These are phyloP conservation scores for Pistacia vera DNA, from an alignment of 345 rosid species.

Conservation along the genomic window DNA sequence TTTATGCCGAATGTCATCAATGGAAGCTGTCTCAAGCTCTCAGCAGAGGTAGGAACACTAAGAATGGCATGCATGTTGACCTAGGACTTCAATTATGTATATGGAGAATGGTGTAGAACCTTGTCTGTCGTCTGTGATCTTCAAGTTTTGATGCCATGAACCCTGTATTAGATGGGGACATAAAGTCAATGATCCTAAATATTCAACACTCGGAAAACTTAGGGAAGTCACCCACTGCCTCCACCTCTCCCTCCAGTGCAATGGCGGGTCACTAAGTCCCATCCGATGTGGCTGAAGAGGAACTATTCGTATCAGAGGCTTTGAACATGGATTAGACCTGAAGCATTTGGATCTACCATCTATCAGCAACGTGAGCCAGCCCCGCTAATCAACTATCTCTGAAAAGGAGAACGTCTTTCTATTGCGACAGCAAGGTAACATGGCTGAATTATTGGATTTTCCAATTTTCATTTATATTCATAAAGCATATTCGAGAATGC, in stretches of 20 bases:
- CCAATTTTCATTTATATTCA: background rate
- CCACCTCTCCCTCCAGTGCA: constrained; percentile 84
- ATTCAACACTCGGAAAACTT: constrained; percentile 31
- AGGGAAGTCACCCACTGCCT: constrained; percentile 48
- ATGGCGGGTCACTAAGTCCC: constrained; percentile 56
- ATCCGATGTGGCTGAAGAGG: constrained; percentile 36
- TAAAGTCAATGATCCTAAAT: constrained; percentile 22
- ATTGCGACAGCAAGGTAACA: constrained; percentile 53
- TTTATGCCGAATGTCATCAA: constrained; percentile 35
- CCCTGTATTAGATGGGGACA: constrained; percentile 31
- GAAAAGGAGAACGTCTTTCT: constrained; percentile 34
- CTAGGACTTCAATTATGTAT: constrained; percentile 17
- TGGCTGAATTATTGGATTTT: constrained; percentile 1
- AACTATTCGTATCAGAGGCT: constrained; percentile 38
- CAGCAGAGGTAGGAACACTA: constrained; percentile 28
- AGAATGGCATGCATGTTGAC: constrained; percentile 18
- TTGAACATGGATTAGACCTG: constrained; percentile 35
- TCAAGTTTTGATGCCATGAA: constrained; percentile 51
- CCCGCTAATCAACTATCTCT: constrained; percentile 38
- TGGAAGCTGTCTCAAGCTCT: constrained; percentile 46
- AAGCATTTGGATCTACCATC: constrained; percentile 30
- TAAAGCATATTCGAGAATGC: background rate
- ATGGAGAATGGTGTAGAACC: constrained; percentile 44
- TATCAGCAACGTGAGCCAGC: constrained; percentile 37
- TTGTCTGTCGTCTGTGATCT: constrained; percentile 48